Evolutionary conservation across 2,329 filamentous ascomycete genomes (phyloP).

Genomic region (Rugonectria rugulosa): DNA sequence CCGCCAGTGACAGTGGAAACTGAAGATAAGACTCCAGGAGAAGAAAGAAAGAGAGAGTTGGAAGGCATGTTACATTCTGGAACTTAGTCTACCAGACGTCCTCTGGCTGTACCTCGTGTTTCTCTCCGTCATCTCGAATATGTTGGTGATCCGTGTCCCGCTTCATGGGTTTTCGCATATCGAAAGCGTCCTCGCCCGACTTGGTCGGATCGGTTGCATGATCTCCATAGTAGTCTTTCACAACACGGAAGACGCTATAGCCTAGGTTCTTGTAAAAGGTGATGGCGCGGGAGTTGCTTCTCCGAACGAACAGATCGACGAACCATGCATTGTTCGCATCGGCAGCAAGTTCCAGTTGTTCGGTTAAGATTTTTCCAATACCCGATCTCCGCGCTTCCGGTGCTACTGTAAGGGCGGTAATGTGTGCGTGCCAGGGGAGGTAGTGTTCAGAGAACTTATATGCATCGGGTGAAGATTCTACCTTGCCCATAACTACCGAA

Average conservation of each 20-base stretch:
- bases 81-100: constrained; percentile 75
- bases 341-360: constrained; percentile 81
- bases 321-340: constrained; percentile 91
- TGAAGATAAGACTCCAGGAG: not conserved
- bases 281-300: constrained; percentile 87
- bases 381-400: constrained; percentile 86
- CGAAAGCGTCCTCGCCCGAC: constrained; percentile 84
- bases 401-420: constrained; percentile 92
- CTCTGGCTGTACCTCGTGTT: constrained; percentile 77
- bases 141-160: constrained; percentile 80
- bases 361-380: constrained; percentile 83
- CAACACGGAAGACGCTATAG: constrained; percentile 87
- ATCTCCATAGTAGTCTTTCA: constrained; percentile 93
- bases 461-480: constrained; percentile 83
- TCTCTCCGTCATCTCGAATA: constrained; percentile 81
- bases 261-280: constrained; percentile 90
- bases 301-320: constrained; percentile 91
- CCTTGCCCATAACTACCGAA: constrained; percentile 90
- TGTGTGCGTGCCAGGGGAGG: constrained; percentile 99
- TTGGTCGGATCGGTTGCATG: constrained; percentile 71
- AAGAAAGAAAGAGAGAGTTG: constrained; percentile 53
- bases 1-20: not conserved
- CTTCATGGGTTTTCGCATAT: constrained; percentile 93
- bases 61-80: constrained; percentile 7
- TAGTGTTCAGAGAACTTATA: constrained; percentile 83